phyloP scores from a whole-genome alignment of 306 rosid genomes.

The Erythrophleum fordii region DNA sequence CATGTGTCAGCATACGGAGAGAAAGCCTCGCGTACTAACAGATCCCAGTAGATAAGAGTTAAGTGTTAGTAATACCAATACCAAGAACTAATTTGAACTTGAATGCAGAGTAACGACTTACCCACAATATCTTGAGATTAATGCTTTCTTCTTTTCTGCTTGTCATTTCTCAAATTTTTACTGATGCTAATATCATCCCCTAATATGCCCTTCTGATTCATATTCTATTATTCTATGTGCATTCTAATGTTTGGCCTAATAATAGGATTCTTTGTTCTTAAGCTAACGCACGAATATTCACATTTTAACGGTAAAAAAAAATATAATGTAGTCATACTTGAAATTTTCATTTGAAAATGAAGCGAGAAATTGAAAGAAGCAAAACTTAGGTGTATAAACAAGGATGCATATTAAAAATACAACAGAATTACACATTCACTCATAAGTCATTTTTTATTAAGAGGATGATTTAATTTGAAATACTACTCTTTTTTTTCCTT shows the following conservation, averaged over 20 bases:
- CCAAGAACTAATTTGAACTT: too few relatives aligned
- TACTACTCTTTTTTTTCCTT: too few relatives aligned
- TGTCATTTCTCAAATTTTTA: neutral
- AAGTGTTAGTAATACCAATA: too few relatives aligned
- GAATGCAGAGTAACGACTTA: too few relatives aligned
- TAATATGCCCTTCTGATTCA: neutral
- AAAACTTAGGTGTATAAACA: neutral
- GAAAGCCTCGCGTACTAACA: too few relatives aligned
- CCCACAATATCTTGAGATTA: too few relatives aligned
- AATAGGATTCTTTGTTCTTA: neutral
- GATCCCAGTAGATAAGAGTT: too few relatives aligned
- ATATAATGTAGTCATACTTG: neutral
- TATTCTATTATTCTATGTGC: neutral
- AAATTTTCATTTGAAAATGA: neutral
- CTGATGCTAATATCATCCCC: neutral
- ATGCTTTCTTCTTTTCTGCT: too few relatives aligned
- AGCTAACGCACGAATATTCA: neutral
- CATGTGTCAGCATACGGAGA: too few relatives aligned
- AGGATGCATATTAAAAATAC: neutral
- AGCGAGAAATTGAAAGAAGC: neutral
- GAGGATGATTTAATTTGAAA: too few relatives aligned
- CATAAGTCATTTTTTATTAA: neutral
- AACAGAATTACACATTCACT: neutral
- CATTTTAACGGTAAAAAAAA: neutral
- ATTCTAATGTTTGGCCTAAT: neutral